A percentile compares a stretch with the other conserved stretches of the same genome.
Conservation (phyloP, 2,329 filamentous ascomycete genomes). For the Xylariaceae sp. region DNA sequence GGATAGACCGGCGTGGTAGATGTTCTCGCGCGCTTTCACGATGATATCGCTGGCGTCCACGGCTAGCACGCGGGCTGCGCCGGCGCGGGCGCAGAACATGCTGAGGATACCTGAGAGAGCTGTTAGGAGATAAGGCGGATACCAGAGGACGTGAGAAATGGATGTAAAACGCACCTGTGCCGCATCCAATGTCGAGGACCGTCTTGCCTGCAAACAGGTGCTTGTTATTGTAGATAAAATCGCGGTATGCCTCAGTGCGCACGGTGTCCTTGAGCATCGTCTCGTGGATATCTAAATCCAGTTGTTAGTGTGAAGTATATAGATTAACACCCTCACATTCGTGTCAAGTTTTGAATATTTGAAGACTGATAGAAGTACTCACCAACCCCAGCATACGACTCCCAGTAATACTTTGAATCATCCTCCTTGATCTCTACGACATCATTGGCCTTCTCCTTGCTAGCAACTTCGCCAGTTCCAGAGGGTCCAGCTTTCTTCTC, state of each 20-base stretch:
- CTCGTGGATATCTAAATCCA: constrained; percentile 76
- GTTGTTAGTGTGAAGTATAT: constrained; percentile 5
- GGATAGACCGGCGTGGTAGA: constrained; percentile 79
- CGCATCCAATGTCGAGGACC: constrained; percentile 90
- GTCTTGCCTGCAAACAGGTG: constrained; percentile 84
- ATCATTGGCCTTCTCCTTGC: constrained; percentile 36
- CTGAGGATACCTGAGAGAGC: constrained; percentile 74
- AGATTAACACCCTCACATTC: background rate
- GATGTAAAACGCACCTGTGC: constrained; percentile 58
- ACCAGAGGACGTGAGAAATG: constrained; percentile 1
- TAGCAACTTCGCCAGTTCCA: constrained; percentile 37
- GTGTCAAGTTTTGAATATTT: background rate
- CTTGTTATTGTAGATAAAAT: constrained; percentile 95
- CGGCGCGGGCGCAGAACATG: constrained; percentile 93
- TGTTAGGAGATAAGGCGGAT: background rate
- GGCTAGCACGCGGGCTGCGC: constrained; percentile 84
- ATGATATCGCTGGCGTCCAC: constrained; percentile 95
- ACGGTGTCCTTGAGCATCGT: constrained; percentile 93
- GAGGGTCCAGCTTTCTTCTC: constrained; percentile 40
- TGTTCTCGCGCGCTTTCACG: constrained; percentile 81
- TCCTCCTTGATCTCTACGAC: constrained; percentile 44
- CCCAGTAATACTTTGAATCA: constrained; percentile 58
- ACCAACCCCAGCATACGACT: constrained; percentile 71
- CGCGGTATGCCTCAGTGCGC: constrained; percentile 88
- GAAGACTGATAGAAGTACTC: constrained; percentile 35